A percentile compares a stretch with the other conserved stretches of the same genome.
Conservation (phyloP, 1,139 yeast genomes). For the Casaregolazyma lundiana region DNA sequence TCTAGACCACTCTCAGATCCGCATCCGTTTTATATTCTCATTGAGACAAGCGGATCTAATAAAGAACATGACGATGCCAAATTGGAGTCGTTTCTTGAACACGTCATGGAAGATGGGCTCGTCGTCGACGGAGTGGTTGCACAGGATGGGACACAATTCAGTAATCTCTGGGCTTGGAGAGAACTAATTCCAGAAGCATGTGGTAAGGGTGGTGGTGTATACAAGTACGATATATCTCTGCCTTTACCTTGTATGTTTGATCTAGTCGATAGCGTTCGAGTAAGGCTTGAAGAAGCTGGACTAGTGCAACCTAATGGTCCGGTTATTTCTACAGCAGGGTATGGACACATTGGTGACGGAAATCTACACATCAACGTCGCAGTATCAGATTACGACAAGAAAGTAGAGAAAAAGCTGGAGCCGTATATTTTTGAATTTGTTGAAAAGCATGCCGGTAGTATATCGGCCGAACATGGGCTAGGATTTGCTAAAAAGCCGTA, state of each 20-base stretch:
- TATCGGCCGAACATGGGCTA: constrained; percentile 95
- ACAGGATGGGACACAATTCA: constrained; percentile 84
- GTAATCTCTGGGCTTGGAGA: constrained; percentile 90
- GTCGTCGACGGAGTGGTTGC: constrained; percentile 93
- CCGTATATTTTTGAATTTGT: constrained; percentile 95
- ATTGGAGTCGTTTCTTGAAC: constrained; percentile 71
- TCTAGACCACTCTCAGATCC: constrained; percentile 73
- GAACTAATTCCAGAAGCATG: constrained; percentile 90
- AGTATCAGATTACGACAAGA: constrained; percentile 74
- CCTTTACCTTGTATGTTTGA: constrained; percentile 78
- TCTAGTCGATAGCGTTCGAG: constrained; percentile 69
- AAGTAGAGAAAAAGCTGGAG: constrained; percentile 72
- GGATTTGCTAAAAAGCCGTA: constrained; percentile 94
- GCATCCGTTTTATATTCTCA: constrained; percentile 82
- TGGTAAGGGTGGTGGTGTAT: constrained; percentile 84
- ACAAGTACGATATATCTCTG: constrained; percentile 90
- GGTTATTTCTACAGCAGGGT: constrained; percentile 83
- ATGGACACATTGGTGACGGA: constrained; percentile 97
- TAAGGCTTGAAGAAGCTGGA: constrained; percentile 50
- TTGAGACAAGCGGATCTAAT: constrained; percentile 92
- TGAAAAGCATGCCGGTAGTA: constrained; percentile 69
- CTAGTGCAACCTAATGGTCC: constrained; percentile 70
- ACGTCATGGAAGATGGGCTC: constrained; percentile 75
- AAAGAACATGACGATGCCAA: constrained; percentile 55
- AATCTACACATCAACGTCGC: constrained; percentile 89